Evolutionary conservation across 1,284 basidiomycete species (phyloP).

Genomic region (Papiliotrema laurentii): DNA sequence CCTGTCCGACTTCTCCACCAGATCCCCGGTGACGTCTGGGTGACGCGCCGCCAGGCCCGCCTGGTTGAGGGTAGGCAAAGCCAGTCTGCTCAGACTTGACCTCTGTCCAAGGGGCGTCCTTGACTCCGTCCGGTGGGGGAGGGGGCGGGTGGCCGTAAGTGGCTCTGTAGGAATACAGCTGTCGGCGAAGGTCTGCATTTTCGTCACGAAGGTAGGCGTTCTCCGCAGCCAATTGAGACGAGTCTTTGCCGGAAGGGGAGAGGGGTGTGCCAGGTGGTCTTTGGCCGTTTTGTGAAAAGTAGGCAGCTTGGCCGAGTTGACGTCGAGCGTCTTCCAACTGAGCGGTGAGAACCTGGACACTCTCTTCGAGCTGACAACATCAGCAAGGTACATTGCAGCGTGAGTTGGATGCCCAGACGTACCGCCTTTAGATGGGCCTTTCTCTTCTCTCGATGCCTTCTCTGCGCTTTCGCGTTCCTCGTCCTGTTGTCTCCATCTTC

Average conservation of each 20-base stretch:
- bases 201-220: slow-evolving; percentile 41
- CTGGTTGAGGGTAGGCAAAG: slow-evolving; percentile 8
- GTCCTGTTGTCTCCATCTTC: slow-evolving; percentile 41
- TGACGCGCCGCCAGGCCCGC: not conserved
- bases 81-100: slow-evolving; percentile 10
- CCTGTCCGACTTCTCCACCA: not conserved
- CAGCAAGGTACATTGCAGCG: not conserved
- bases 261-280: slow-evolving; percentile 13
- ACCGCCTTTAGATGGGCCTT: slow-evolving; percentile 90
- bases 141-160: slow-evolving; percentile 5
- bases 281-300: slow-evolving; percentile 9
- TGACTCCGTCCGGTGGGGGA: not conserved
- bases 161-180: slow-evolving; percentile 30
- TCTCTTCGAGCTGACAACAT: slow-evolving; percentile 35
- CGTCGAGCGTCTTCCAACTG: slow-evolving; percentile 42
- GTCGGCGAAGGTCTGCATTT: slow-evolving; percentile 39
- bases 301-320: slow-evolving; percentile 33
- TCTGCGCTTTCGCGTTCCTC: slow-evolving; percentile 82
- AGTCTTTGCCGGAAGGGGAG: slow-evolving; percentile 31
- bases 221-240: slow-evolving; percentile 31
- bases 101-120: not conserved
- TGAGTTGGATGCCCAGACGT: slow-evolving; percentile 18
- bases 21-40: slow-evolving; percentile 13
- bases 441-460: slow-evolving; percentile 82
- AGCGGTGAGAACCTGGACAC: slow-evolving; percentile 30